These are phyloP conservation scores for Aspergillus wentii DNA, from an alignment of 495 filamentous ascomycete genomes.

Conservation along the genomic window DNA sequence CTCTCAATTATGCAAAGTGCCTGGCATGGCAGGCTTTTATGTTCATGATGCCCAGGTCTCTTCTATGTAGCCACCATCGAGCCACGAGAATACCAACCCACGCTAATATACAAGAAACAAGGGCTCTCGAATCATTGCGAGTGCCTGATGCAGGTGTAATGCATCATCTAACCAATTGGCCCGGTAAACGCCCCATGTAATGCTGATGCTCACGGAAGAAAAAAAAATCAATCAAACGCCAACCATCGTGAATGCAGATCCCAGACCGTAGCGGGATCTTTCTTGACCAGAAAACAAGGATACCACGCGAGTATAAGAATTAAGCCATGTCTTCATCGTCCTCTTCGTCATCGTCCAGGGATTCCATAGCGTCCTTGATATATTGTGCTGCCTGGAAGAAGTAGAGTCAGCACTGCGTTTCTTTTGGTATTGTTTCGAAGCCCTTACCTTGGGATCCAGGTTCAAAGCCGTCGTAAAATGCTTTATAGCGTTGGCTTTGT, in stretches of 20 bases:
- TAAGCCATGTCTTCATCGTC: constrained; percentile 59
- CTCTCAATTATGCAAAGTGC: constrained; percentile 11
- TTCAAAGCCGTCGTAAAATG: constrained; percentile 93
- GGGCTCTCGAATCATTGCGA: constrained; percentile 12
- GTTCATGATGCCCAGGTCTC: constrained; percentile 15
- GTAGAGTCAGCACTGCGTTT: no score
- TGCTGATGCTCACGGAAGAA: constrained; percentile 28
- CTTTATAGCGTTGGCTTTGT: constrained; percentile 77
- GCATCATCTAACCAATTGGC: constrained; percentile 21
- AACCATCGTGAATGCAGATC: constrained; percentile 11
- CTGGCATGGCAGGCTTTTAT: constrained; percentile 13
- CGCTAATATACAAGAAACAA: constrained; percentile 41
- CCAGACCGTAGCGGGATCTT: constrained; percentile 2
- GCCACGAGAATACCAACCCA: constrained; percentile 16
- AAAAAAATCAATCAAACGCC: constrained; percentile 15
- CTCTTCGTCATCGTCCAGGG: constrained; percentile 78
- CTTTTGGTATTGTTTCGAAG: no score
- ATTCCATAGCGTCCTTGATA: constrained; percentile 91
- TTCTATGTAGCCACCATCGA: constrained; percentile 10
- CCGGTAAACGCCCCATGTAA: constrained; percentile 33
- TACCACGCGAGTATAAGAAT: constrained; percentile 6
- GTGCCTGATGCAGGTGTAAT: constrained; percentile 22
- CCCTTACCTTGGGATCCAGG: constrained; percentile 88
- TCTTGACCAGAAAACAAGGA: constrained; percentile 6
- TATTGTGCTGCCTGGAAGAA: constrained; percentile 77